These are phyloP conservation scores for Gnomoniopsis sp. DNA, from an alignment of 2,329 filamentous ascomycete species.

Conservation along the genomic window DNA sequence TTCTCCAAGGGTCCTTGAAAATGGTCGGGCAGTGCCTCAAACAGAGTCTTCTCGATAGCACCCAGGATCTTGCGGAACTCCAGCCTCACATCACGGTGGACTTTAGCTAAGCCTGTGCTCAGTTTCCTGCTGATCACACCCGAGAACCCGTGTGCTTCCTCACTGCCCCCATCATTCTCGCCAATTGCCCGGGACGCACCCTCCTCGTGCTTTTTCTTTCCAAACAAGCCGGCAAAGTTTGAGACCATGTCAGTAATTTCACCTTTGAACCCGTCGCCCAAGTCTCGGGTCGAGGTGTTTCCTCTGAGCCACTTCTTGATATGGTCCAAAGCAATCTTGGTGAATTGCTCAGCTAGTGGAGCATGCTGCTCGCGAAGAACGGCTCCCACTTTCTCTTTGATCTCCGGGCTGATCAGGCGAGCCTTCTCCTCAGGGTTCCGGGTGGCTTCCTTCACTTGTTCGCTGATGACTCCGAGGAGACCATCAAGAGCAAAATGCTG, in stretches of 20 bases:
- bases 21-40: constrained; percentile 40
- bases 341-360: constrained; percentile 43
- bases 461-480: constrained; percentile 38
- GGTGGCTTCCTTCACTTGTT: constrained; percentile 40
- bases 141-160: constrained; percentile 36
- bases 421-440: constrained; percentile 45
- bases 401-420: constrained; percentile 41
- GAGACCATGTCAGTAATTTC: constrained; percentile 44
- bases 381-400: constrained; percentile 39
- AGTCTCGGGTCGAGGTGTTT: constrained; percentile 37
- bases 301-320: constrained; percentile 44
- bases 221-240: constrained; percentile 39
- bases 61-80: constrained; percentile 44
- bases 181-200: constrained; percentile 29
- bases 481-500: constrained; percentile 38
- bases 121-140: constrained; percentile 44
- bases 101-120: constrained; percentile 39
- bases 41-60: constrained; percentile 41
- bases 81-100: constrained; percentile 42
- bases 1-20: constrained; percentile 42
- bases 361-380: constrained; percentile 40
- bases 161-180: constrained; percentile 29
- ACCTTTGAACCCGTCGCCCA: constrained; percentile 40
- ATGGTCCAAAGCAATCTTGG: constrained; percentile 41
- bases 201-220: constrained; percentile 32